phyloP scores from a whole-genome alignment of 768 basidiomycete genomes.

The Amanita pseudoporphyria region DNA sequence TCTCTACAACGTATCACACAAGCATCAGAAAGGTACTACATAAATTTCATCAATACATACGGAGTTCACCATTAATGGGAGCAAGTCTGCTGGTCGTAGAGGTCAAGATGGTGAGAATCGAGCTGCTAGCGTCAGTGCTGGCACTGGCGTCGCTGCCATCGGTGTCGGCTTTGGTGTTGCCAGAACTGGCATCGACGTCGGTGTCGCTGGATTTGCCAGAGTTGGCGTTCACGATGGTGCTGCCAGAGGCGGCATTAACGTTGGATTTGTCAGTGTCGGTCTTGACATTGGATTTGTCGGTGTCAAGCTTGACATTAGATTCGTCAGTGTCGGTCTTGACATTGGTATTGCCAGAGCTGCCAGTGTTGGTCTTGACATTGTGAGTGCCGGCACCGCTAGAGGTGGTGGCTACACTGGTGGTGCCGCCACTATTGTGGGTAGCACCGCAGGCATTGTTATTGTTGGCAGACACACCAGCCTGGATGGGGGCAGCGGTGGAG shows the following conservation, averaged over 20 bases:
- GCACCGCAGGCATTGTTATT: too few species aligned
- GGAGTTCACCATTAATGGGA: background rate
- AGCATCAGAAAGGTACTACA: background rate
- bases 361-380: background rate
- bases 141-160: background rate
- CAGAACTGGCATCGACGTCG: too few species aligned
- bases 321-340: background rate
- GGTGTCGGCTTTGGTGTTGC: too few species aligned
- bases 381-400: background rate
- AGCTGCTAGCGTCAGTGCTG: background rate
- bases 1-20: background rate
- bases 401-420: background rate
- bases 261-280: background rate
- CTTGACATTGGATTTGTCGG: background rate
- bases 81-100: background rate
- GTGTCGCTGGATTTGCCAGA: too few species aligned
- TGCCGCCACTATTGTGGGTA: background rate
- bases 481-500: constrained; percentile 5
- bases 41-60: background rate
- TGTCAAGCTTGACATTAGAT: background rate
- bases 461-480: background rate
- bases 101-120: background rate
- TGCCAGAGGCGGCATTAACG: too few species aligned
- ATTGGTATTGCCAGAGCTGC: background rate
- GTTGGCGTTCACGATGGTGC: too few species aligned